Evolutionary conservation across 345 rosid genomes (phyloP).

Genomic region (Melaleuca alternifolia): DNA sequence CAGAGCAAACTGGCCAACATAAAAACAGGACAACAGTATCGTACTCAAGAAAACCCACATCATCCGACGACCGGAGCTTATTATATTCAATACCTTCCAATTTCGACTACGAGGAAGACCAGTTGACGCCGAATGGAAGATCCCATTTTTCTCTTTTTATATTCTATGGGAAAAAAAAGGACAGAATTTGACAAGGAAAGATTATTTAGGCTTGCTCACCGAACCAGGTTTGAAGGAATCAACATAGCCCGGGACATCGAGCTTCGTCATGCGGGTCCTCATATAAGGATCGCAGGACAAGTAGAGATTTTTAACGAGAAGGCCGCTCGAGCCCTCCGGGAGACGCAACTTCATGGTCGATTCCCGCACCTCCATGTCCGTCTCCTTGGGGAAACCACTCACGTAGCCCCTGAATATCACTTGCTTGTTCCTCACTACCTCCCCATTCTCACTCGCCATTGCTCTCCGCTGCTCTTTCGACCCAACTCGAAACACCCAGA

Average conservation of each 20-base stretch:
- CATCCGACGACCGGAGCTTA: neutral
- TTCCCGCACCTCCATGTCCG: constrained; percentile 14
- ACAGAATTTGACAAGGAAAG: neutral
- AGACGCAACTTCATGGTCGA: neutral
- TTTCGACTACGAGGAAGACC: neutral
- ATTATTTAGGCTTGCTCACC: neutral
- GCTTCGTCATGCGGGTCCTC: neutral
- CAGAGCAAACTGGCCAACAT: neutral
- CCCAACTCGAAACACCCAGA: neutral
- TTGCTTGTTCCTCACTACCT: constrained; percentile 26
- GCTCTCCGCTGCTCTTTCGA: neutral
- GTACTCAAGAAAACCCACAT: neutral
- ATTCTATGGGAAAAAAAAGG: neutral
- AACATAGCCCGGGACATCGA: neutral
- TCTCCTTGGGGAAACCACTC: constrained; percentile 28
- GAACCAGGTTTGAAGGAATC: neutral
- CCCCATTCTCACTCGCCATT: neutral
- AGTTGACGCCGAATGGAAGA: neutral
- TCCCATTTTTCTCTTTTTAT: neutral
- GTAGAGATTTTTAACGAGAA: neutral
- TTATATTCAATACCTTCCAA: neutral
- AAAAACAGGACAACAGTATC: neutral
- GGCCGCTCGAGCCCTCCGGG: neutral
- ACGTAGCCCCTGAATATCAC: constrained; percentile 24
- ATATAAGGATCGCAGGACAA: neutral